Evolutionary conservation across 2,329 filamentous ascomycete species (phyloP).

Genomic region (Aspergillus sp.): DNA sequence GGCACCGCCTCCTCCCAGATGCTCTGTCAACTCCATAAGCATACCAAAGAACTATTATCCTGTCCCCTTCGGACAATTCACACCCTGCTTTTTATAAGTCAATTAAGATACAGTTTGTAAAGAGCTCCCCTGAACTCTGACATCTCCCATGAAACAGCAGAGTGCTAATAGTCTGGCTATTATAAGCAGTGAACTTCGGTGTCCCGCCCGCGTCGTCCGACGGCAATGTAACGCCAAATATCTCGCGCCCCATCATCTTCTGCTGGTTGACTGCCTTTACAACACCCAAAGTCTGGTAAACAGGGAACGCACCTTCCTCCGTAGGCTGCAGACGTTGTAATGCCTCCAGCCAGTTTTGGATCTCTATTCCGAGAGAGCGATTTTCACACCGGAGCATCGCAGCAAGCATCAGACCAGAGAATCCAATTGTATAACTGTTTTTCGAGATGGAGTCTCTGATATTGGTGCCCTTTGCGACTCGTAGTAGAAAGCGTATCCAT

Average conservation of each 20-base stretch:
- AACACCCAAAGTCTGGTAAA: constrained; percentile 24
- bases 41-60: too few species aligned
- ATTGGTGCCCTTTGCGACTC: constrained; percentile 16
- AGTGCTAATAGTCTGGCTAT: constrained; percentile 23
- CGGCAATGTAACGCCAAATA: constrained; percentile 19
- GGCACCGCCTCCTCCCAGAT: too few species aligned
- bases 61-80: too few species aligned
- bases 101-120: too few species aligned
- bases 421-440: constrained; percentile 28
- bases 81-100: too few species aligned
- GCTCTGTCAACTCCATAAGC: too few species aligned
- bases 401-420: constrained; percentile 24
- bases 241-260: constrained; percentile 15
- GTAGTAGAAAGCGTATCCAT: constrained; percentile 17
- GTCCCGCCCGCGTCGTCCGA: constrained; percentile 23
- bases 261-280: constrained; percentile 21
- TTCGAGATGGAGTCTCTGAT: constrained; percentile 13
- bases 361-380: constrained; percentile 10
- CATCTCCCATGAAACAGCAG: constrained; percentile 22
- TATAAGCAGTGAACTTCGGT: constrained; percentile 25
- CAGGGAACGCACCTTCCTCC: constrained; percentile 25
- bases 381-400: constrained; percentile 22
- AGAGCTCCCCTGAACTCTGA: neutral
- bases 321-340: constrained; percentile 21
- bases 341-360: constrained; percentile 21